A percentile compares a stretch with the other conserved stretches of the same genome.
phyloP scores from a whole-genome alignment of 495 filamentous ascomycete genomes.

The Paragyromitra xinjiangensis region DNA sequence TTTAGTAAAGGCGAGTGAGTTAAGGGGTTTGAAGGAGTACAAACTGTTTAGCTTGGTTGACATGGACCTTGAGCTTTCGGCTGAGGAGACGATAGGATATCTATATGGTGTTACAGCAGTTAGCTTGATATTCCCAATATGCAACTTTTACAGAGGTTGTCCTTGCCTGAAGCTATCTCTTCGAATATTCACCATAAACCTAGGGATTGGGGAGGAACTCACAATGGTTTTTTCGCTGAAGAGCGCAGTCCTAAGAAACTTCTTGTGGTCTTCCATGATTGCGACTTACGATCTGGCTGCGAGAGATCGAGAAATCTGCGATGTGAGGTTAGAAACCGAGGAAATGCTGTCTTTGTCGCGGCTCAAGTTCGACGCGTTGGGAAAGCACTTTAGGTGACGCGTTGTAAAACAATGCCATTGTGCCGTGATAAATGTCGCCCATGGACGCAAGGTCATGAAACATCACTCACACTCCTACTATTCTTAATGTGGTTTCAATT shows the following conservation, averaged over 20 bases:
- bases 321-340: not conserved
- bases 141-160: not conserved
- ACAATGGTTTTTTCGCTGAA: slow-evolving; percentile 35
- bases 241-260: slow-evolving; percentile 26
- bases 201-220: slow-evolving; percentile 1
- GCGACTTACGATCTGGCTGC: not conserved
- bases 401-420: slow-evolving; percentile 44
- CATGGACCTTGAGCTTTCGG: slow-evolving; percentile 79
- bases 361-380: slow-evolving; percentile 30
- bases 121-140: slow-evolving; percentile 15
- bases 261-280: slow-evolving; percentile 31
- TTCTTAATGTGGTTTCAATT: slow-evolving; percentile 10
- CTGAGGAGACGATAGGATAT: slow-evolving; percentile 85
- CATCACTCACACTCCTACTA: slow-evolving; percentile 23
- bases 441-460: slow-evolving; percentile 30
- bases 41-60: slow-evolving; percentile 83
- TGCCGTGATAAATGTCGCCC: not conserved
- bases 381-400: slow-evolving; percentile 40
- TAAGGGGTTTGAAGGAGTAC: slow-evolving; percentile 45
- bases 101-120: slow-evolving; percentile 61
- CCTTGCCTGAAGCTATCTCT: not conserved
- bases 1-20: not conserved
- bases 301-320: not conserved
- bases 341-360: slow-evolving; percentile 10
- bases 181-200: not conserved